Percentiles rank a stretch among this genome's conserved stretches.
Evolutionary conservation across 768 basidiomycete species (phyloP).

Genomic region (Tylopilus rubrobrunneus): DNA sequence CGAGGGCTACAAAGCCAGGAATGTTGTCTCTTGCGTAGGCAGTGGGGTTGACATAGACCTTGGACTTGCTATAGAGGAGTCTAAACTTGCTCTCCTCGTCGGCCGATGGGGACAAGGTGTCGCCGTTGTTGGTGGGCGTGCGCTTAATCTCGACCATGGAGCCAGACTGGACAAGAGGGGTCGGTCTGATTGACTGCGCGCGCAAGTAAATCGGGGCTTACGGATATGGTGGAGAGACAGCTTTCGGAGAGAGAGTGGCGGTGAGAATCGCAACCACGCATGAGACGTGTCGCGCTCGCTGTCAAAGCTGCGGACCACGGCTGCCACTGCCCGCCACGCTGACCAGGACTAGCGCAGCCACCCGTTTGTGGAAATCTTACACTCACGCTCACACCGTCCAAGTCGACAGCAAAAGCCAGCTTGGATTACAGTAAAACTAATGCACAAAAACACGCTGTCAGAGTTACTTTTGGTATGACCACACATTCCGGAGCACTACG

Average conservation of each 20-base stretch:
- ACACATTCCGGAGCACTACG: constrained; percentile 92
- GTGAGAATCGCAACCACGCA: constrained; percentile 20
- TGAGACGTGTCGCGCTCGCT: constrained; percentile 4
- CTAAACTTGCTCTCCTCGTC: constrained; percentile 64
- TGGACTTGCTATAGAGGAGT: constrained; percentile 86
- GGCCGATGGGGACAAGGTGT: constrained; percentile 3
- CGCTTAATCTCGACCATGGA: constrained; percentile 80
- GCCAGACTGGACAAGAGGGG: constrained; percentile 32
- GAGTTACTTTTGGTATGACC: constrained; percentile 87
- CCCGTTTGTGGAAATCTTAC: constrained; percentile 21
- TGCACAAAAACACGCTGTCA: constrained; percentile 8
- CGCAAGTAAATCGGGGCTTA: constrained; percentile 25
- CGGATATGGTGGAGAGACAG: constrained; percentile 45
- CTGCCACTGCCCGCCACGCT: not conserved
- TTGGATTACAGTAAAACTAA: constrained; percentile 12
- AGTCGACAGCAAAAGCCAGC: not conserved
- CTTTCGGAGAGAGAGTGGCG: constrained; percentile 39
- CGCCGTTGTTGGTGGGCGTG: constrained; percentile 20
- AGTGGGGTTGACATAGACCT: constrained; percentile 95
- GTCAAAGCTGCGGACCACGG: constrained; percentile 8
- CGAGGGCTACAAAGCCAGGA: constrained; percentile 87
- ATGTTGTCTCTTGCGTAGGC: constrained; percentile 91
- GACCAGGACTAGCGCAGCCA: constrained; percentile 9
- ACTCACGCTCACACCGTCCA: not conserved
- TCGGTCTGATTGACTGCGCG: constrained; percentile 3